Percentiles rank a stretch among this genome's conserved stretches.
Evolutionary conservation across 2,329 filamentous ascomycete genomes (phyloP).

Genomic region (Colletotrichum noveboracense): DNA sequence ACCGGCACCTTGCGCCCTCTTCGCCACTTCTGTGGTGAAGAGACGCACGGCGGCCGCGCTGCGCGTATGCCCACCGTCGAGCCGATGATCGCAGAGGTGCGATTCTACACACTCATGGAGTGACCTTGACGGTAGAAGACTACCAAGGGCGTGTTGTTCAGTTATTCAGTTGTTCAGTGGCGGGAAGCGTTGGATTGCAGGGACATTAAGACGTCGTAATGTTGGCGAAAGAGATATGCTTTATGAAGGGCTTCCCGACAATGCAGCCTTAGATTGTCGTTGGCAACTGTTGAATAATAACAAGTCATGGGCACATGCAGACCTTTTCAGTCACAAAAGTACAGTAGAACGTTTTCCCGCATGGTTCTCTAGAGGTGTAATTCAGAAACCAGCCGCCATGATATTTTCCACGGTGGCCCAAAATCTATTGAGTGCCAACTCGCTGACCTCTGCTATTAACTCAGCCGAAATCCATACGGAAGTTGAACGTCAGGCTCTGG

Average conservation of each 20-base stretch:
- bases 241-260: accelerated
- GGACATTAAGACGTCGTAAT: not conserved
- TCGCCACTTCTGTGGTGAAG: not conserved
- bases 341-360: not conserved
- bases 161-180: accelerated
- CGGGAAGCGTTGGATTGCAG: not conserved
- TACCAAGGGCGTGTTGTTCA: accelerated
- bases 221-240: not conserved
- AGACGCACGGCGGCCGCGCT: not conserved
- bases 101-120: not conserved
- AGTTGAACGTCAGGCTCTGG: not conserved
- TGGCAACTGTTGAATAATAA: accelerated
- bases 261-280: not conserved
- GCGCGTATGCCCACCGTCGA: not conserved
- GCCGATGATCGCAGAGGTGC: not conserved
- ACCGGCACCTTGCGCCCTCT: not conserved
- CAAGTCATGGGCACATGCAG: no score
- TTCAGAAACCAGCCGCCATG: not conserved
- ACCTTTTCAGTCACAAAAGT: accelerated
- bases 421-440: not conserved
- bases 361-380: not conserved
- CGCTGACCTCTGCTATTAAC: not conserved
- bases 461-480: not conserved
- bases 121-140: accelerated
- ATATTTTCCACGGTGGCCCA: not conserved